A percentile compares a stretch with the other conserved stretches of the same genome.
These are phyloP conservation scores for Physaria fendleri DNA, from an alignment of 345 rosid genomes.

Conservation along the genomic window DNA sequence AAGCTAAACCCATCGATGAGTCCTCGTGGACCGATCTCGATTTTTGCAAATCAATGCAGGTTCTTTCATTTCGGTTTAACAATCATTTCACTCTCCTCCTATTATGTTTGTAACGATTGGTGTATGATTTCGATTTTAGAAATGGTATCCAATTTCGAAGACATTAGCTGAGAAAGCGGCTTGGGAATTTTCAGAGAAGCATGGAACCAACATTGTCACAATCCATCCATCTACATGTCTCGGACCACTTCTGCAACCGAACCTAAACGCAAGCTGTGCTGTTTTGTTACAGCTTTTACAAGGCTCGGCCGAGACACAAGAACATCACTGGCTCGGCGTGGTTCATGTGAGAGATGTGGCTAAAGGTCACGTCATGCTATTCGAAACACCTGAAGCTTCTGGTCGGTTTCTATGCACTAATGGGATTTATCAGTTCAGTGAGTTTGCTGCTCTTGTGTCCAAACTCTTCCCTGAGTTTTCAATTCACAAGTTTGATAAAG, in stretches of 20 bases:
- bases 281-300: slow-evolving; percentile 55
- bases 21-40: slow-evolving; percentile 77
- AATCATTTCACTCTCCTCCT: not conserved
- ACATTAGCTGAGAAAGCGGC: slow-evolving; percentile 79
- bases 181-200: slow-evolving; percentile 59
- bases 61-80: not conserved
- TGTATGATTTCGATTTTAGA: slow-evolving; percentile 29
- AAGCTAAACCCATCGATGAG: slow-evolving; percentile 45
- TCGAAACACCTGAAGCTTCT: slow-evolving; percentile 51
- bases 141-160: slow-evolving; percentile 81
- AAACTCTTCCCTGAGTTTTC: slow-evolving; percentile 60
- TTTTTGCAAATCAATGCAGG: slow-evolving; percentile 61
- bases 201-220: slow-evolving; percentile 56
- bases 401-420: slow-evolving; percentile 77
- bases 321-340: slow-evolving; percentile 74
- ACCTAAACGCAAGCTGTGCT: slow-evolving; percentile 70
- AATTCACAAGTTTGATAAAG: slow-evolving; percentile 50
- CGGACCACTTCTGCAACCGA: slow-evolving; percentile 65
- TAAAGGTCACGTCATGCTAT: slow-evolving; percentile 50
- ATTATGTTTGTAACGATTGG: not conserved
- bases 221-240: slow-evolving; percentile 74
- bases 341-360: slow-evolving; percentile 80
- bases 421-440: slow-evolving; percentile 68
- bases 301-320: slow-evolving; percentile 60
- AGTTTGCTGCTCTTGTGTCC: slow-evolving; percentile 54